phyloP scores from a whole-genome alignment of 345 rosid species.

The Isatis tinctoria region DNA sequence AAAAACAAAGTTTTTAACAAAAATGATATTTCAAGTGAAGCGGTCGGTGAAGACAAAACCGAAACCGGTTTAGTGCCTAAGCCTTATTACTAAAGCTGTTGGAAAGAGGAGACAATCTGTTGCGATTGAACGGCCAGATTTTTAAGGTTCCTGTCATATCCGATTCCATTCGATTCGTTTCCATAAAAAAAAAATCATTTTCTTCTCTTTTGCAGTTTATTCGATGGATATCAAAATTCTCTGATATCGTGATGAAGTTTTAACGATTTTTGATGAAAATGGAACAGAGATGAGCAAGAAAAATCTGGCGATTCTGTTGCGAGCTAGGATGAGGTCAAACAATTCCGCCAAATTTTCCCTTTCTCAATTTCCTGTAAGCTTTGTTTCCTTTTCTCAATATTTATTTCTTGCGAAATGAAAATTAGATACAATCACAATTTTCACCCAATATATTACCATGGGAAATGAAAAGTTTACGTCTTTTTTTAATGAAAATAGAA shows the following conservation, averaged over 20 bases:
- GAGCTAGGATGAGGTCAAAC: conserved; percentile 64
- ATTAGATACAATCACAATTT: neutral
- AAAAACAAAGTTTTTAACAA: too few species aligned
- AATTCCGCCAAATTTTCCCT: conserved; percentile 41
- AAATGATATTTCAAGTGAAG: neutral
- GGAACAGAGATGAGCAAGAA: conserved; percentile 65
- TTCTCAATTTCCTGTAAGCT: conserved; percentile 53
- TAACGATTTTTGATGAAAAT: neutral
- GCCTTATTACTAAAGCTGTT: neutral
- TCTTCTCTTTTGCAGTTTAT: neutral
- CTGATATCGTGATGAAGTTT: neutral
- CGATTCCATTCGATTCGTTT: neutral
- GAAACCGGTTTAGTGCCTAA: neutral
- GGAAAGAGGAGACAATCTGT: neutral
- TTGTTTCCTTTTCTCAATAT: neutral
- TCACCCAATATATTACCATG: neutral
- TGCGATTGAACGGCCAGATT: conserved; percentile 10
- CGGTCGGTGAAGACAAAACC: neutral
- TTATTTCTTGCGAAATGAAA: neutral
- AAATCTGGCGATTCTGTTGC: conserved; percentile 58
- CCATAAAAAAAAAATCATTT: neutral
- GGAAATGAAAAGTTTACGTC: neutral
- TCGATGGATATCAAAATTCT: neutral
- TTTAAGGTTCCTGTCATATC: conserved; percentile 12
- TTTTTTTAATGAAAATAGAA: neutral